Percentiles rank a stretch among this genome's conserved stretches.
phyloP scores from a whole-genome alignment of 768 basidiomycete species.

The Boletus reticulatus region DNA sequence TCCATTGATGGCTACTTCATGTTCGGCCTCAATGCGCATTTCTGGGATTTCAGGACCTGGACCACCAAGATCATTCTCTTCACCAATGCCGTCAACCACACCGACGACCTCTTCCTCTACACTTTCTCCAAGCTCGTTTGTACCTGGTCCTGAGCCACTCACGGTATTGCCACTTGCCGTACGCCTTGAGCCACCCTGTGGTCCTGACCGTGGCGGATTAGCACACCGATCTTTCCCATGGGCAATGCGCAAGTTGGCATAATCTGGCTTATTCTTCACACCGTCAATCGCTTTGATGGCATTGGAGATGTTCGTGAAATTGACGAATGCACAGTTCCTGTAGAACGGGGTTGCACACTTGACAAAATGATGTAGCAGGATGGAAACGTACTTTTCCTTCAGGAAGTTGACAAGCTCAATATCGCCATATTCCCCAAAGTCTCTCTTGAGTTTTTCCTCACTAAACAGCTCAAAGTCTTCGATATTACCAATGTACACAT shows the following conservation, averaged over 20 bases:
- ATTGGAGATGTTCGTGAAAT: conserved; percentile 93
- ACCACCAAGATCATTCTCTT: conserved; percentile 22
- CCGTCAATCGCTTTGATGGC: conserved; percentile 99
- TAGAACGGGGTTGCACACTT: not conserved
- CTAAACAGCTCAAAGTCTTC: conserved; percentile 93
- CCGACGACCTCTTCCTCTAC: conserved; percentile 24
- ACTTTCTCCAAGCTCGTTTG: conserved; percentile 16
- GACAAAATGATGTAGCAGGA: conserved; percentile 18
- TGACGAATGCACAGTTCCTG: conserved; percentile 94
- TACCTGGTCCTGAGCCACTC: conserved; percentile 10
- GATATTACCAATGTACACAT: conserved; percentile 94
- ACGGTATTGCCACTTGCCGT: conserved; percentile 44
- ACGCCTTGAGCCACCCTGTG: conserved; percentile 60
- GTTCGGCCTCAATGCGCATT: conserved; percentile 44
- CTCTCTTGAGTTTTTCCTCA: conserved; percentile 85
- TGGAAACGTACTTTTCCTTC: conserved; percentile 78
- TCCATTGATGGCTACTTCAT: conserved; percentile 25
- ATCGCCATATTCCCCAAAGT: conserved; percentile 95
- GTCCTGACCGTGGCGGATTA: conserved; percentile 83
- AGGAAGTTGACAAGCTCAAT: conserved; percentile 96
- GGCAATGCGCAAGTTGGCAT: conserved; percentile 83
- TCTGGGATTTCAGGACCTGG: conserved; percentile 33
- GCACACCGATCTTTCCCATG: conserved; percentile 97
- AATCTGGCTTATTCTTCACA: conserved; percentile 89
- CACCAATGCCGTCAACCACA: conserved; percentile 23